phyloP scores from a whole-genome alignment of 176 grass and related monocot species.

The Rhynchospora pubera region DNA sequence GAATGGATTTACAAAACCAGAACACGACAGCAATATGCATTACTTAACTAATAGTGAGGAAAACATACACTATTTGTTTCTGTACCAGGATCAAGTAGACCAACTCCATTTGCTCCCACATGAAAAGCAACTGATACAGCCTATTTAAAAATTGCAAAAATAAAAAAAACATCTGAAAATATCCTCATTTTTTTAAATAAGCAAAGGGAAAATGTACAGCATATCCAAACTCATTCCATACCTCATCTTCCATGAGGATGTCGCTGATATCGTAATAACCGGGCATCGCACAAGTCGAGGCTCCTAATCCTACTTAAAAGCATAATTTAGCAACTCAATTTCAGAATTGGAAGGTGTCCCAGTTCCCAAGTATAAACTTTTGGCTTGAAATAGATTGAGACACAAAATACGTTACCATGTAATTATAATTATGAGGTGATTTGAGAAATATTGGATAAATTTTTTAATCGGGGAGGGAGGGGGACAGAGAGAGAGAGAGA shows the following conservation, averaged over 20 bases:
- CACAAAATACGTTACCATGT: too few species aligned
- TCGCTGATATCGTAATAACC: conserved; percentile 52
- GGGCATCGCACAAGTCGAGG: conserved; percentile 30
- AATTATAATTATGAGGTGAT: too few species aligned
- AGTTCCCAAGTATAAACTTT: too few species aligned
- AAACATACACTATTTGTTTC: conserved; percentile 62
- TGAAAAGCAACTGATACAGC: conserved; percentile 66
- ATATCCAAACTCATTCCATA: too few species aligned
- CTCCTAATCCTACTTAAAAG: too few species aligned
- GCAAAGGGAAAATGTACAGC: background rate
- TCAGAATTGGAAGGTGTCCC: too few species aligned
- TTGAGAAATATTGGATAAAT: too few species aligned
- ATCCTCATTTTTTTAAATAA: background rate
- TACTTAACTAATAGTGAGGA: background rate
- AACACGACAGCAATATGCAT: background rate
- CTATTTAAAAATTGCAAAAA: conserved; percentile 19
- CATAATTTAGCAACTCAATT: too few species aligned
- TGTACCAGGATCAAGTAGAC: conserved; percentile 74
- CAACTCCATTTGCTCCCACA: conserved; percentile 58
- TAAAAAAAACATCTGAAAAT: background rate
- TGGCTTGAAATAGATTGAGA: too few species aligned
- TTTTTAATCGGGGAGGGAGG: too few species aligned
- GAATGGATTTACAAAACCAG: background rate
- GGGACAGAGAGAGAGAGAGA: too few species aligned
- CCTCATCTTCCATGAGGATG: conserved; percentile 22